These are phyloP conservation scores for Alectoria sarmentosa DNA, from an alignment of 495 filamentous ascomycete genomes.

Conservation along the genomic window DNA sequence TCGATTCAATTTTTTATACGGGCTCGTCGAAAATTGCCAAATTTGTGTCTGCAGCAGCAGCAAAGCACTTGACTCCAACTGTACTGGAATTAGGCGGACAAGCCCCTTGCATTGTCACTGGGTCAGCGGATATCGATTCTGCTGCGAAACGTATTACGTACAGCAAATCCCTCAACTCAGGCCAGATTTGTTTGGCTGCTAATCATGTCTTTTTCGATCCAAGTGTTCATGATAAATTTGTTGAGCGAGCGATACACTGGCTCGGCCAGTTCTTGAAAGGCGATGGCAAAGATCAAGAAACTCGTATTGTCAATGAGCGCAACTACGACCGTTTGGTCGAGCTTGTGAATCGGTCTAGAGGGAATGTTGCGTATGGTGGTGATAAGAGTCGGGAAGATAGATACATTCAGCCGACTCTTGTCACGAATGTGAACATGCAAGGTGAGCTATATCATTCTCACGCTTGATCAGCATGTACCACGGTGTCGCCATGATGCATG, in stretches of 20 bases:
- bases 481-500: neutral
- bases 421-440: constrained; percentile 4
- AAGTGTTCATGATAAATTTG: constrained; percentile 11
- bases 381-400: neutral
- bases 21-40: too few relatives aligned
- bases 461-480: neutral
- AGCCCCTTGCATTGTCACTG: constrained; percentile 23
- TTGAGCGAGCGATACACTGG: constrained; percentile 15
- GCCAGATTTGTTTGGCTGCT: constrained; percentile 24
- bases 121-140: constrained; percentile 22
- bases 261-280: constrained; percentile 11
- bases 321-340: constrained; percentile 16
- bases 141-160: constrained; percentile 22
- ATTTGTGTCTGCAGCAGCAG: too few relatives aligned
- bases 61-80: too few relatives aligned
- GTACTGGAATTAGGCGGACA: constrained; percentile 26
- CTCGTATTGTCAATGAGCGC: constrained; percentile 19
- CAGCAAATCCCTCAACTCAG: constrained; percentile 19
- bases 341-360: constrained; percentile 11
- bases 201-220: constrained; percentile 25
- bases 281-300: constrained; percentile 11
- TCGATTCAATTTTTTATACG: too few relatives aligned
- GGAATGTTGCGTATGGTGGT: constrained; percentile 15
- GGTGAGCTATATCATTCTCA: constrained; percentile 1
- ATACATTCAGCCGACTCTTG: constrained; percentile 7